These are phyloP conservation scores for Recurvomyces mirabilis DNA, from an alignment of 495 filamentous ascomycete species.

Conservation along the genomic window DNA sequence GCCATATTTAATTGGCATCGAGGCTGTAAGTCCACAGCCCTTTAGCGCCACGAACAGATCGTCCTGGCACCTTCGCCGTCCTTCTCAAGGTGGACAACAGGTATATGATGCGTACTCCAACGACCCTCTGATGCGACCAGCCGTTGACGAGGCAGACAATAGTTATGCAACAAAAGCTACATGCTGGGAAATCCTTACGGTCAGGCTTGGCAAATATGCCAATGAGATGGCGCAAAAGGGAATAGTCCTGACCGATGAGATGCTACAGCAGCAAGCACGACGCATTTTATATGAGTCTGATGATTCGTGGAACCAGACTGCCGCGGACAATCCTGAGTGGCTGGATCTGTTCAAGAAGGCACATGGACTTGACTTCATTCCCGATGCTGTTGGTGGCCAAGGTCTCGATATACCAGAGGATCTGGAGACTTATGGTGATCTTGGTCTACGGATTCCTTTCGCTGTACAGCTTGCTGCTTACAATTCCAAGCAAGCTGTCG, in stretches of 20 bases:
- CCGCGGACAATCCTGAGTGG: constrained; percentile 35
- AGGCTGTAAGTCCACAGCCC: constrained; percentile 26
- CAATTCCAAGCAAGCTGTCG: constrained; percentile 1
- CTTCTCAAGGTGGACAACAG: no score
- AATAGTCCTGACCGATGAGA: constrained; percentile 26
- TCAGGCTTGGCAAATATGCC: constrained; percentile 30
- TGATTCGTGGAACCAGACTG: constrained; percentile 34
- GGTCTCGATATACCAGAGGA: constrained; percentile 16
- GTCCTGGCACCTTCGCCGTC: constrained; percentile 16
- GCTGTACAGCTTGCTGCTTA: constrained; percentile 17
- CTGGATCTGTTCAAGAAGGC: constrained; percentile 33
- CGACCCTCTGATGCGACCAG: background rate
- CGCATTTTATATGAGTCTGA: constrained; percentile 30
- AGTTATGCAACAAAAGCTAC: constrained; percentile 17
- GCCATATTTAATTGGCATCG: constrained; percentile 33
- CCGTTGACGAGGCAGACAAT: background rate
- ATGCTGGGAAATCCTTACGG: constrained; percentile 34
- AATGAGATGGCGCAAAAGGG: constrained; percentile 24
- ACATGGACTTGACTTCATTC: constrained; percentile 19
- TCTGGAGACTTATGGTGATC: constrained; percentile 18
- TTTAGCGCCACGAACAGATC: constrained; percentile 30
- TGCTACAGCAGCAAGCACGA: constrained; percentile 30
- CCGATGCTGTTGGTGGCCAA: constrained; percentile 5
- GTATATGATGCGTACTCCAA: background rate
- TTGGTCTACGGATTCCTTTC: constrained; percentile 24